Evolutionary conservation across 306 rosid genomes (phyloP).

Genomic region (Erythrophleum fordii): DNA sequence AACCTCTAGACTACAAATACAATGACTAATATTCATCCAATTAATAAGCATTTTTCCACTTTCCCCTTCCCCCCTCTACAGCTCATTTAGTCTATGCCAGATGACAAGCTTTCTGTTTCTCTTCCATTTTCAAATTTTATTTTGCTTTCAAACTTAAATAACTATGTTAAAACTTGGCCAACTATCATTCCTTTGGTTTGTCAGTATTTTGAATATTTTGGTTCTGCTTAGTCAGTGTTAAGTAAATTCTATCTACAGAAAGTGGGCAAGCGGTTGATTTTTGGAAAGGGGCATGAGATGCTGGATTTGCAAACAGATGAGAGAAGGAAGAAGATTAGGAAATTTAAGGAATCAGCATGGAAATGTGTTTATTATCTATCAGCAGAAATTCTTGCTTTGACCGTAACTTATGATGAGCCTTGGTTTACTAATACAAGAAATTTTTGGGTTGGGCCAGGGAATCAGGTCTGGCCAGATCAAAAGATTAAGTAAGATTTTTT

Average conservation of each 20-base stretch:
- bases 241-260: conserved; percentile 56
- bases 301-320: conserved; percentile 57
- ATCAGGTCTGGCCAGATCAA: conserved; percentile 99
- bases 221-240: conserved; percentile 31
- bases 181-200: background rate
- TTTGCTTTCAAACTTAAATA: conserved; percentile 14
- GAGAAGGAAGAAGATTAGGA: conserved; percentile 75
- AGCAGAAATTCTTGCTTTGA: conserved; percentile 78
- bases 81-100: background rate
- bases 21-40: background rate
- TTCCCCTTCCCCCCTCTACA: background rate
- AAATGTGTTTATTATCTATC: conserved; percentile 90
- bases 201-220: conserved; percentile 11
- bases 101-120: background rate
- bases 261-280: conserved; percentile 68
- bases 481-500: conserved; percentile 71
- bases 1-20: background rate
- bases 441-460: conserved; percentile 98
- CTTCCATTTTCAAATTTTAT: conserved; percentile 1
- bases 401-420: conserved; percentile 83
- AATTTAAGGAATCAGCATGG: conserved; percentile 99
- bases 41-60: background rate
- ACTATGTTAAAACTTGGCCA: conserved; percentile 1
- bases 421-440: conserved; percentile 84
- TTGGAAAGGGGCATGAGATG: conserved; percentile 63